Conservation (phyloP, 2,329 filamentous ascomycete species). For the Trichoderma gracile region DNA sequence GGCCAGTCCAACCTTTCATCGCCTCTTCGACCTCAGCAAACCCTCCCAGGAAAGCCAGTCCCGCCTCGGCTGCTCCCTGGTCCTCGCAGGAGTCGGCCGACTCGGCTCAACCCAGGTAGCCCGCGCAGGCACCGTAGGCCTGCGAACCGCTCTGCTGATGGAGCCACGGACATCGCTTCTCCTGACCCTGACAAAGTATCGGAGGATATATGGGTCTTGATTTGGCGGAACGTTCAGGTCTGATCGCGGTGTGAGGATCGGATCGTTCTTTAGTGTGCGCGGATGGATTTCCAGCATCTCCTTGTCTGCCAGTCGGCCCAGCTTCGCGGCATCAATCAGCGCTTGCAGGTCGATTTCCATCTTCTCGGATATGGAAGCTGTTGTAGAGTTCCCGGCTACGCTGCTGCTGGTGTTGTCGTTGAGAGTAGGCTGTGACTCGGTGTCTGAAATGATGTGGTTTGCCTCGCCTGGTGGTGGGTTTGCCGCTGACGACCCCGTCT, state of each 20-base stretch:
- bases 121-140: constrained; percentile 21
- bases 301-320: constrained; percentile 32
- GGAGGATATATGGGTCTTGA: constrained; percentile 41
- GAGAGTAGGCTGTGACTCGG: background rate
- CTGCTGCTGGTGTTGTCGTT: constrained; percentile 1
- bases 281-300: constrained; percentile 44
- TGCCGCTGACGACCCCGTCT: background rate
- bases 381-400: constrained; percentile 2
- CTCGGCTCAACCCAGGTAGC: constrained; percentile 31
- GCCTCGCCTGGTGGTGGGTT: background rate
- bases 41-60: constrained; percentile 31
- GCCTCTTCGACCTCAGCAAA: constrained; percentile 33
- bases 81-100: constrained; percentile 26
- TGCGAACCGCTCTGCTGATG: constrained; percentile 20
- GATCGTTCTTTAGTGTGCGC: constrained; percentile 43
- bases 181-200: constrained; percentile 31
- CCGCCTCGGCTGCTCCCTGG: constrained; percentile 11
- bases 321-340: constrained; percentile 38
- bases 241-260: constrained; percentile 37
- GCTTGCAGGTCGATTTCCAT: constrained; percentile 36
- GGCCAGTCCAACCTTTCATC: no score
- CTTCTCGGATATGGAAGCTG: constrained; percentile 16
- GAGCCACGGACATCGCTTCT: background rate
- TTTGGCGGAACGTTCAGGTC: constrained; percentile 42
- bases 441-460: background rate